Conservation (phyloP, 495 filamentous ascomycete genomes). For the Penicillium atrosanguineum region DNA sequence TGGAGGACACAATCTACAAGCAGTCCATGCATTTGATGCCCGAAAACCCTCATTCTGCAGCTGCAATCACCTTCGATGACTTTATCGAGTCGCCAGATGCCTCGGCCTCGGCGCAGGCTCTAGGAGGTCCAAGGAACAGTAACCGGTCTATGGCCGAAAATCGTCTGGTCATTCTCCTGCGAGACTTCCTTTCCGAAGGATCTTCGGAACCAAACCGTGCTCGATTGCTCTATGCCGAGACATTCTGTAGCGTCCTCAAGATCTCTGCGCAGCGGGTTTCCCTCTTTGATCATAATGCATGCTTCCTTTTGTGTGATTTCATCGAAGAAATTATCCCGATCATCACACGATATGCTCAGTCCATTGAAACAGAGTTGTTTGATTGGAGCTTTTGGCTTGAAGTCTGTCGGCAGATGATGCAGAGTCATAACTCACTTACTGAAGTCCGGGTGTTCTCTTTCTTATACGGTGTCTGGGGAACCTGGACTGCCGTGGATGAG, state of each 20-base stretch:
- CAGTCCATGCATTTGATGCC: slow-evolving; percentile 49
- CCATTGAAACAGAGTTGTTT: slow-evolving; percentile 41
- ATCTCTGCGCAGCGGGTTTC: slow-evolving; percentile 73
- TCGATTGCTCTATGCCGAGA: slow-evolving; percentile 72
- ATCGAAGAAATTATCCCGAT: slow-evolving; percentile 74
- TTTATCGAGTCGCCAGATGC: slow-evolving; percentile 69
- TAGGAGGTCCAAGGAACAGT: slow-evolving; percentile 60
- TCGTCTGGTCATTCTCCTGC: slow-evolving; percentile 78
- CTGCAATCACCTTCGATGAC: slow-evolving; percentile 74
- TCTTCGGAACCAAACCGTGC: slow-evolving; percentile 52
- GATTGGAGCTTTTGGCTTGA: slow-evolving; percentile 92
- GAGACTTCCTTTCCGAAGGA: slow-evolving; percentile 78
- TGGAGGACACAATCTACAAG: slow-evolving; percentile 85
- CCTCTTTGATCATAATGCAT: slow-evolving; percentile 81
- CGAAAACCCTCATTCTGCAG: slow-evolving; percentile 53
- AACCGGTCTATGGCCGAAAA: slow-evolving; percentile 89
- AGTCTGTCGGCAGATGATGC: slow-evolving; percentile 77
- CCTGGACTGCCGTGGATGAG: slow-evolving; percentile 60
- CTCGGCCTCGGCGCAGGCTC: slow-evolving; percentile 62
- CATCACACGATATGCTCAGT: slow-evolving; percentile 55
- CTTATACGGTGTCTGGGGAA: slow-evolving; percentile 78
- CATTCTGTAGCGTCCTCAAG: slow-evolving; percentile 72
- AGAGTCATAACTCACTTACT: slow-evolving; percentile 90
- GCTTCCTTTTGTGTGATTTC: slow-evolving; percentile 90
- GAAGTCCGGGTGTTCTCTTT: slow-evolving; percentile 88